A percentile compares a stretch with the other conserved stretches of the same genome.
These are phyloP conservation scores for Leishmania braziliensis DNA, from an alignment of 208 protist species.

Conservation along the genomic window DNA sequence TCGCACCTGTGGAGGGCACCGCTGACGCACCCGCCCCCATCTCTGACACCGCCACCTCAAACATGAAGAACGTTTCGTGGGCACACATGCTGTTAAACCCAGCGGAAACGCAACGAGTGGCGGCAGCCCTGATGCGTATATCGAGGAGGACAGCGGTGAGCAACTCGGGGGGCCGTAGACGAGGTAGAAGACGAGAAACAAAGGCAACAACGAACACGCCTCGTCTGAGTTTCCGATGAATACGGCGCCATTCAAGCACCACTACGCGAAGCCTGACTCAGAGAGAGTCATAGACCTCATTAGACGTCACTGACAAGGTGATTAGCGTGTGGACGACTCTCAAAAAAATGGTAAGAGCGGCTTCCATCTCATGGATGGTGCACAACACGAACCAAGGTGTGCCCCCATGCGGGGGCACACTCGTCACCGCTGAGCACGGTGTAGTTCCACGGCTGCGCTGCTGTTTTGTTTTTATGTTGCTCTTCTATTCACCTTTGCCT, in stretches of 20 bases:
- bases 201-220: neutral
- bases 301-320: neutral
- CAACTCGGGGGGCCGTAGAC: neutral
- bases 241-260: neutral
- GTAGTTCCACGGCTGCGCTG: neutral
- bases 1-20: too few species aligned
- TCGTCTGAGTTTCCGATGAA: neutral
- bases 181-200: neutral
- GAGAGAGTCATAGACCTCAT: too few species aligned
- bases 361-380: too few species aligned
- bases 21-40: too few species aligned
- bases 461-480: conserved; percentile 4
- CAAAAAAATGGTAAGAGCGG: too few species aligned
- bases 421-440: neutral
- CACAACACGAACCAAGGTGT: neutral
- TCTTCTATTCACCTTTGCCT: neutral
- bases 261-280: neutral
- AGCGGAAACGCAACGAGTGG: too few species aligned
- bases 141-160: neutral
- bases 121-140: too few species aligned
- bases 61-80: too few species aligned
- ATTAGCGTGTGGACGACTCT: neutral
- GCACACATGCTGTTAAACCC: too few species aligned
- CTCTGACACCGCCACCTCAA: too few species aligned
- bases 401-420: too few species aligned